phyloP scores from a whole-genome alignment of 176 grass and related monocot genomes.

The Chloris gayana region DNA sequence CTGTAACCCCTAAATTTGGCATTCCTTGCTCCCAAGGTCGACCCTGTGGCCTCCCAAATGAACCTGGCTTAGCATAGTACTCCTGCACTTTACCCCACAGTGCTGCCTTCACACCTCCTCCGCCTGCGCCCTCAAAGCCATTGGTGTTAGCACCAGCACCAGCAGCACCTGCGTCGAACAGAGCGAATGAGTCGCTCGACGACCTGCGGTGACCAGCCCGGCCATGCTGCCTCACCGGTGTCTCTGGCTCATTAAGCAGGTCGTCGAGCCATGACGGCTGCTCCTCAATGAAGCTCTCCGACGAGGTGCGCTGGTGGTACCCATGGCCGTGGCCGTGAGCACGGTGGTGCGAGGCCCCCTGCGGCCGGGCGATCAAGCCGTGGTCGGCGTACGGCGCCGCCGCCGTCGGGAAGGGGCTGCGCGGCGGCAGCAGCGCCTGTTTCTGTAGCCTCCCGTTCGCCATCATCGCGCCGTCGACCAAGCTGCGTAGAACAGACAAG shows the following conservation, averaged over 20 bases:
- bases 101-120: constrained; percentile 35
- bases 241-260: constrained; percentile 84
- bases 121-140: constrained; percentile 46
- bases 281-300: constrained; percentile 94
- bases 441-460: constrained; percentile 54
- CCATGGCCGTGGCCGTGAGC: constrained; percentile 33
- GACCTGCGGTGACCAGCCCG: constrained; percentile 75
- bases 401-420: constrained; percentile 69
- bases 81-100: constrained; percentile 52
- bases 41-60: constrained; percentile 45
- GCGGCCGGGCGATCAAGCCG: constrained; percentile 56
- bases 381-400: constrained; percentile 51
- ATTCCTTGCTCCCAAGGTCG: constrained; percentile 60
- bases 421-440: constrained; percentile 77
- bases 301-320: constrained; percentile 78
- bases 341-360: constrained; percentile 44
- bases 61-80: constrained; percentile 51
- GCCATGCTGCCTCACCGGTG: constrained; percentile 52
- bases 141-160: constrained; percentile 26
- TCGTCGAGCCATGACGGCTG: constrained; percentile 96
- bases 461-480: constrained; percentile 46
- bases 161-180: constrained; percentile 51
- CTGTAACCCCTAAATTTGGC: constrained; percentile 36
- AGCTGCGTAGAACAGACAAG: constrained; percentile 31
- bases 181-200: constrained; percentile 82